A percentile compares a stretch with the other conserved stretches of the same genome.
Evolutionary conservation across 2,329 filamentous ascomycete species (phyloP).

Genomic region (Fusarium sterilihyphosum): DNA sequence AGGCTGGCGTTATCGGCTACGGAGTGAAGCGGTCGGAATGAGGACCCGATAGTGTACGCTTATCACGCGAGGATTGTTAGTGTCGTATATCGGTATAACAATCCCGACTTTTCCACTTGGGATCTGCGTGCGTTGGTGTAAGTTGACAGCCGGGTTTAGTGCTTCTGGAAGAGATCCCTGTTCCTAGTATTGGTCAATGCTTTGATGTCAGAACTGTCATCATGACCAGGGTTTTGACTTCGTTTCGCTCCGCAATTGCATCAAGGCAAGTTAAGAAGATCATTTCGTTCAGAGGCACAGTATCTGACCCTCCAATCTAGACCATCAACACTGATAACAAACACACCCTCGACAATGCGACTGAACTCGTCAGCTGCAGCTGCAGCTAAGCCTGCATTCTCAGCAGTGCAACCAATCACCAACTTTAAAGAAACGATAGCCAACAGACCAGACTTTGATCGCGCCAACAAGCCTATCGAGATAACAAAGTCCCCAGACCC

Average conservation of each 20-base stretch:
- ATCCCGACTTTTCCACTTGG: background rate
- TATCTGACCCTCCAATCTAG: background rate
- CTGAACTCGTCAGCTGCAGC: constrained; percentile 25
- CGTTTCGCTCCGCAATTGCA: background rate
- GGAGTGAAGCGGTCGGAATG: constrained; percentile 1
- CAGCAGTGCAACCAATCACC: constrained; percentile 35
- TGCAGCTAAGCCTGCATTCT: constrained; percentile 31
- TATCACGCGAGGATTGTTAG: background rate
- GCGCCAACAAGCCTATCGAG: constrained; percentile 29
- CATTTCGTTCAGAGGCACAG: background rate
- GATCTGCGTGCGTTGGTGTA: background rate
- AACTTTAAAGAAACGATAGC: constrained; percentile 40
- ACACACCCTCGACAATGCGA: background rate
- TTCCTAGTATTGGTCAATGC: background rate
- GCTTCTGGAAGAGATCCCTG: background rate
- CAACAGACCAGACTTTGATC: constrained; percentile 40
- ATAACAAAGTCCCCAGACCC: constrained; percentile 52
- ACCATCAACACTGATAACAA: background rate
- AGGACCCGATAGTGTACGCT: background rate
- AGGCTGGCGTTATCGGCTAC: constrained; percentile 20
- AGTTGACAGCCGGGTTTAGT: background rate
- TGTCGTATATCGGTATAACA: constrained; percentile 15
- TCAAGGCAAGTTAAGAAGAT: background rate
- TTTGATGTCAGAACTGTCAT: background rate
- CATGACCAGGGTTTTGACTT: background rate